Percentiles rank a stretch among this genome's conserved stretches.
Evolutionary conservation across 2,329 filamentous ascomycete species (phyloP).

Genomic region (Neofusicoccum sp.): DNA sequence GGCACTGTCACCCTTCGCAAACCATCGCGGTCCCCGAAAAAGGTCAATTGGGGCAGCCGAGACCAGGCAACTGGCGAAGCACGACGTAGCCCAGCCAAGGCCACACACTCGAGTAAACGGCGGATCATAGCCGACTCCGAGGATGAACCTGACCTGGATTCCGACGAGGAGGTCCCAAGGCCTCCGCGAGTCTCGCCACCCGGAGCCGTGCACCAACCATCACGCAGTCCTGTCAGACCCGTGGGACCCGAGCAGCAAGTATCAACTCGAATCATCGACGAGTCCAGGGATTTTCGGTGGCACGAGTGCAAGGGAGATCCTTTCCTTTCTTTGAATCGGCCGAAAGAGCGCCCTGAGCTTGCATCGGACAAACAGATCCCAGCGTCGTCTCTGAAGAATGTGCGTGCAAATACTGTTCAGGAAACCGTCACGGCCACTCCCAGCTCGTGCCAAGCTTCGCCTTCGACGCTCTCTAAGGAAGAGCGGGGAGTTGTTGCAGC

Average conservation of each 20-base stretch:
- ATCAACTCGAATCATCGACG: not conserved
- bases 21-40: slow-evolving; percentile 11
- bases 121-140: slow-evolving; percentile 16
- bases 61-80: not conserved
- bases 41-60: not conserved
- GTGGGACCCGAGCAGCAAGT: not conserved
- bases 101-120: not conserved
- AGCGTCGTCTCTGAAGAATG: not conserved
- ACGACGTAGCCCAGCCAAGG: not conserved
- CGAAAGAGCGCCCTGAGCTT: not conserved
- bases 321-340: not conserved
- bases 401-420: not conserved
- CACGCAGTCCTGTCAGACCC: not conserved
- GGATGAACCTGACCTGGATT: slow-evolving; percentile 8
- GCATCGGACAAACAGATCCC: not conserved
- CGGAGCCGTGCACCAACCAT: not conserved
- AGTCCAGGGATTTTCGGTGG: slow-evolving; percentile 6
- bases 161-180: not conserved
- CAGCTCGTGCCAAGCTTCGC: slow-evolving; percentile 2
- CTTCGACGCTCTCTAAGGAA: not conserved
- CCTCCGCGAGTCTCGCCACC: not conserved
- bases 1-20: slow-evolving; percentile 4
- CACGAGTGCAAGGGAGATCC: slow-evolving; percentile 1
- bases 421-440: not conserved
- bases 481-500: not conserved